Evolutionary conservation across 1,139 yeast genomes (phyloP).

Genomic region (Kodamaea ohmeri): DNA sequence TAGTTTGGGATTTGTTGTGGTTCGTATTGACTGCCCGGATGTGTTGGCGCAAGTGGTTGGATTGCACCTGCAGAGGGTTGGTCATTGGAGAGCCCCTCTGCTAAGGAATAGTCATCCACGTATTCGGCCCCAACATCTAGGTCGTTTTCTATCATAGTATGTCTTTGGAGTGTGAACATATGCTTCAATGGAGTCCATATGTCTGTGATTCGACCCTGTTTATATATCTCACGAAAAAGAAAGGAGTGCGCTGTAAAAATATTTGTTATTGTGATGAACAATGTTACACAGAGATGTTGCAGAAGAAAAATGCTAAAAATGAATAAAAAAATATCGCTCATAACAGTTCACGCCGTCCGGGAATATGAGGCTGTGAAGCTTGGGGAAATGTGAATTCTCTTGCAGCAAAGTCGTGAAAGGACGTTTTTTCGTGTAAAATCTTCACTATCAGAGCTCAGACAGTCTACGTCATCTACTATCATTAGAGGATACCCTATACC

Average conservation of each 20-base stretch:
- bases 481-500: too few species aligned
- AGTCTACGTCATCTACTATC: too few species aligned
- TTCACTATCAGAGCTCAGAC: too few species aligned
- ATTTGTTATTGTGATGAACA: not conserved
- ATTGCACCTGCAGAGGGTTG: not conserved
- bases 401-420: not conserved
- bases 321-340: slow-evolving; percentile 2
- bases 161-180: slow-evolving; percentile 4
- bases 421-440: not conserved
- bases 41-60: not conserved
- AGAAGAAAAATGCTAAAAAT: slow-evolving; percentile 6
- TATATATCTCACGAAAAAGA: slow-evolving; percentile 7
- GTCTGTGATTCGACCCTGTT: slow-evolving; percentile 5
- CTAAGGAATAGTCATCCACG: not conserved
- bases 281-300: slow-evolving; percentile 5
- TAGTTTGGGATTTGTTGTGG: not conserved
- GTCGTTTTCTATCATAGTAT: slow-evolving; percentile 4
- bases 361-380: not conserved
- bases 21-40: not conserved
- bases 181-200: not conserved
- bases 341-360: slow-evolving; percentile 3
- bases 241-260: slow-evolving; percentile 4
- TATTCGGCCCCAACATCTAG: slow-evolving; percentile 5
- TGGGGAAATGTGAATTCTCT: not conserved
- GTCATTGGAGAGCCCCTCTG: not conserved